phyloP scores from a whole-genome alignment of 352 stramenopile genomes.

The Pythium oligandrum region DNA sequence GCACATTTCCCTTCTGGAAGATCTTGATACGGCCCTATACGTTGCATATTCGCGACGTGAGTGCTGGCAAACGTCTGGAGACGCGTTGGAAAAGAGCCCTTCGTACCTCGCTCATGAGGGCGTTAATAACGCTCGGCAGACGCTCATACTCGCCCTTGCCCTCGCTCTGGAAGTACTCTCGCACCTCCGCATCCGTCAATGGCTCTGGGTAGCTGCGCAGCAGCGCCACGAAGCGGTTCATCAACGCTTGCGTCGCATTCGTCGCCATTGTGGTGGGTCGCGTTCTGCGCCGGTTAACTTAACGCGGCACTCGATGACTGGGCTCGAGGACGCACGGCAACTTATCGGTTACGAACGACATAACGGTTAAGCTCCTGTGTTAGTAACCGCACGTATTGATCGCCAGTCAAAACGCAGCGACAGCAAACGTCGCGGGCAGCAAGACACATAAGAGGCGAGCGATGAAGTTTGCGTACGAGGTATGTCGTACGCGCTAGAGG shows the following conservation, averaged over 20 bases:
- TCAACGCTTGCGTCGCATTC: conserved; percentile 31
- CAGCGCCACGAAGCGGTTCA: conserved; percentile 69
- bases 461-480: conserved; percentile 89
- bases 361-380: not conserved
- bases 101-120: conserved; percentile 70
- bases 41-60: not conserved
- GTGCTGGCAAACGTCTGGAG: not conserved
- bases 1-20: conserved; percentile 81
- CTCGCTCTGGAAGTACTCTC: conserved; percentile 67
- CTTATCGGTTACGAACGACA: too few species aligned
- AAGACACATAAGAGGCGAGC: not conserved
- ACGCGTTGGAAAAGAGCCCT: not conserved
- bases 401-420: conserved; percentile 28
- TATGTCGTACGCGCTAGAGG: conserved; percentile 10
- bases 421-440: too few species aligned
- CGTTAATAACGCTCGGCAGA: conserved; percentile 78
- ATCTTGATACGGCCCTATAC: conserved; percentile 82
- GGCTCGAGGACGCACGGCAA: too few species aligned
- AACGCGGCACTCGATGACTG: too few species aligned
- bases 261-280: conserved; percentile 22
- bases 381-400: not conserved
- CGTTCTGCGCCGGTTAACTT: too few species aligned
- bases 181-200: conserved; percentile 75
- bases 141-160: conserved; percentile 75
- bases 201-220: conserved; percentile 77